Conservation (phyloP, 2,329 filamentous ascomycete species). For the Ceratocystis colombiana region DNA sequence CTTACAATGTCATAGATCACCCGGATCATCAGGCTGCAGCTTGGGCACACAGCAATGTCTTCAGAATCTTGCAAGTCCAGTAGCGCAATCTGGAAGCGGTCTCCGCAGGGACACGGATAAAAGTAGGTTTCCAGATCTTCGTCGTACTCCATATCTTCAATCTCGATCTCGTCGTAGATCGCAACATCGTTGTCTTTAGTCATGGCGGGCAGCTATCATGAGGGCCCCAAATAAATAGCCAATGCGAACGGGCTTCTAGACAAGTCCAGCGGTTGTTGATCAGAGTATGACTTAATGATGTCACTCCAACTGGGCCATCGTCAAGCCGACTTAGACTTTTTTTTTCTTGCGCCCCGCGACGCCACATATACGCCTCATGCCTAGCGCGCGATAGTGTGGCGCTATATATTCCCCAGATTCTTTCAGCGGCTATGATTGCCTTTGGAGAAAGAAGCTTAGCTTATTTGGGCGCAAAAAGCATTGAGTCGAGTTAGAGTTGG, state of each 20-base stretch:
- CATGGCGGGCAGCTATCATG: neutral
- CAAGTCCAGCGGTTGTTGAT: no score
- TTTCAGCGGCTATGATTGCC: neutral
- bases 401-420: neutral
- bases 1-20: slow-evolving; percentile 83
- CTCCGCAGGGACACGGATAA: slow-evolving; percentile 94
- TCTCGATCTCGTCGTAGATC: slow-evolving; percentile 96
- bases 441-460: neutral
- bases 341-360: slow-evolving; percentile 11
- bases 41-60: slow-evolving; percentile 94
- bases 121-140: slow-evolving; percentile 74
- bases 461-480: neutral
- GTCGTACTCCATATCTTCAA: slow-evolving; percentile 96
- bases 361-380: neutral
- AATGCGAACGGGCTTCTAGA: no score
- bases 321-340: neutral
- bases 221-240: no score
- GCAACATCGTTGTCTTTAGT: slow-evolving; percentile 51
- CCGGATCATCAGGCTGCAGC: slow-evolving; percentile 90
- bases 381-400: neutral
- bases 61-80: slow-evolving; percentile 76
- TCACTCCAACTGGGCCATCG: neutral
- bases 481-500: neutral
- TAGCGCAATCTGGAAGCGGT: slow-evolving; percentile 85
- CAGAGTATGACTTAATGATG: no score